Percentiles rank a stretch among this genome's conserved stretches.
Conservation (phyloP, 768 basidiomycete genomes). For the Boletus coccyginus region DNA sequence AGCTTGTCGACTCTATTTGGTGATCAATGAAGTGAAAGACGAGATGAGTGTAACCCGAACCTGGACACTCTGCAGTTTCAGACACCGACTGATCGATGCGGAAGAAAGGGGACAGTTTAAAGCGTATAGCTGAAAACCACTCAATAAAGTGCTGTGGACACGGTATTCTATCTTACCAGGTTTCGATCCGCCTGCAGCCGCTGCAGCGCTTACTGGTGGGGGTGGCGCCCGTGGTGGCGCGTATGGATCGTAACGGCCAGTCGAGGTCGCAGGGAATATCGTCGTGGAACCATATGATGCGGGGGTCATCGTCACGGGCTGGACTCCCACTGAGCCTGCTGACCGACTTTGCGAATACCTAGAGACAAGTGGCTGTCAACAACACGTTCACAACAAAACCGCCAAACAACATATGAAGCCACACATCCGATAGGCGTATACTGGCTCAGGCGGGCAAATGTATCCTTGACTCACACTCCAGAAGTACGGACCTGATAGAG, state of each 20-base stretch:
- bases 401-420: slow-evolving; percentile 5
- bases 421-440: slow-evolving; percentile 9
- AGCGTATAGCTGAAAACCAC: slow-evolving; percentile 54
- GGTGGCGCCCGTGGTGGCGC: slow-evolving; percentile 51
- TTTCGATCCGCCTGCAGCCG: slow-evolving; percentile 27
- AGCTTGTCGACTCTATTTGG: slow-evolving; percentile 65
- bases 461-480: slow-evolving; percentile 58
- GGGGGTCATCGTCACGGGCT: slow-evolving; percentile 19
- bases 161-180: slow-evolving; percentile 23
- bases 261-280: slow-evolving; percentile 24
- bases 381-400: slow-evolving; percentile 8
- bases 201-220: slow-evolving; percentile 37
- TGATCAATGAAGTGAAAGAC: slow-evolving; percentile 2
- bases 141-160: slow-evolving; percentile 9
- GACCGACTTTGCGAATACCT: slow-evolving; percentile 30
- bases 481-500: slow-evolving; percentile 61
- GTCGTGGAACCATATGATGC: slow-evolving; percentile 22
- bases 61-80: slow-evolving; percentile 71
- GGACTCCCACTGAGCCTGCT: slow-evolving; percentile 22
- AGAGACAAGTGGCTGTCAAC: slow-evolving; percentile 15
- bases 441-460: slow-evolving; percentile 10
- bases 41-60: slow-evolving; percentile 36
- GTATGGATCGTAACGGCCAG: slow-evolving; percentile 64
- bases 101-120: slow-evolving; percentile 82
- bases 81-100: slow-evolving; percentile 65